A percentile compares a stretch with the other conserved stretches of the same genome.
phyloP scores from a whole-genome alignment of 2,329 filamentous ascomycete species.

The Beauveria sp. region DNA sequence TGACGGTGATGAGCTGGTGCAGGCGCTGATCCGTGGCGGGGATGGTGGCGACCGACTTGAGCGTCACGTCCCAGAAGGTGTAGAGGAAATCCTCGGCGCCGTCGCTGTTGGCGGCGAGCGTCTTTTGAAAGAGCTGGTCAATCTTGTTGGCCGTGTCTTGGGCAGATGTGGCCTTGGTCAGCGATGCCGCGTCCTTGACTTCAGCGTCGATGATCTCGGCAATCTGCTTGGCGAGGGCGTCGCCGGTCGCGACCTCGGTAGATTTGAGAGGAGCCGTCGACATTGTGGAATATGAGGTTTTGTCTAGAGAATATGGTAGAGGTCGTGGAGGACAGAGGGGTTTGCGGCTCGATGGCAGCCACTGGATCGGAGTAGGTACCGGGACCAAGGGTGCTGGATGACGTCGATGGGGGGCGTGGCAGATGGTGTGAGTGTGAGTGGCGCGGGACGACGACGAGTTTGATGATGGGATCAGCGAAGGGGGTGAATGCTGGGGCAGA shows the following conservation, averaged over 20 bases:
- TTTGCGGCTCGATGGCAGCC: neutral
- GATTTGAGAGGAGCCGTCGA: conserved; percentile 6
- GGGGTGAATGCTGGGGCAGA: neutral
- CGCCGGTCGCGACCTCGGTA: conserved; percentile 4
- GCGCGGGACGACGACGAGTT: neutral
- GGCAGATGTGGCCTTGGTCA: conserved; percentile 10
- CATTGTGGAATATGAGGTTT: neutral
- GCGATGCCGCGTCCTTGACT: conserved; percentile 14
- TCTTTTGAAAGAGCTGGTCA: conserved; percentile 18
- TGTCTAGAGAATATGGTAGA: neutral
- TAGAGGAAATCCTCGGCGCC: conserved; percentile 20
- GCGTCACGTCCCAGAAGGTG: conserved; percentile 22
- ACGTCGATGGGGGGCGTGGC: neutral
- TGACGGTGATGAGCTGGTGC: conserved; percentile 17
- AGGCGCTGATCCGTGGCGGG: conserved; percentile 20
- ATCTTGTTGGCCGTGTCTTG: conserved; percentile 18
- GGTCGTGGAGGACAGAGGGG: neutral
- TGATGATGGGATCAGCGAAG: neutral
- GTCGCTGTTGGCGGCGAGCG: conserved; percentile 13
- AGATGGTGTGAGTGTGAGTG: neutral
- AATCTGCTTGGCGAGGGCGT: conserved; percentile 13
- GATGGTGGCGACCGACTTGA: conserved; percentile 19
- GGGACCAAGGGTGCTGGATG: conserved; percentile 2
- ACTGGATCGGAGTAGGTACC: neutral
- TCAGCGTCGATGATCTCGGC: conserved; percentile 18